Evolutionary conservation across 129 eudicot genomes (phyloP).

Genomic region (Artemisia tridentata): DNA sequence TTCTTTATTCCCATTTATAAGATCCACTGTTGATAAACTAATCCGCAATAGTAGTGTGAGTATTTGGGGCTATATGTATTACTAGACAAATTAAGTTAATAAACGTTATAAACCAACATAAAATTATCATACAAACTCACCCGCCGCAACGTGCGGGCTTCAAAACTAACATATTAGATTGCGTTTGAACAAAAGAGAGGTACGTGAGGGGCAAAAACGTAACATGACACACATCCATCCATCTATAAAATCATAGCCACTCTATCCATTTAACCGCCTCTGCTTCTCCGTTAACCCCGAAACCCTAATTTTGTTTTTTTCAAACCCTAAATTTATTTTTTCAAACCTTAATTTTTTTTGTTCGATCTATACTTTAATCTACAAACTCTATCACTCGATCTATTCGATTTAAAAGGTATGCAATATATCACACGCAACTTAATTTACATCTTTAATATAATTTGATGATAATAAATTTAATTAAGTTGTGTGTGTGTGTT

Average conservation of each 20-base stretch:
- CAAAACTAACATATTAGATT: no score
- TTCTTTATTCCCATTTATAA: no score
- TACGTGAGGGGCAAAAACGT: constrained; percentile 6
- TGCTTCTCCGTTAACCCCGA: constrained; percentile 20
- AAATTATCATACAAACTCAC: no score
- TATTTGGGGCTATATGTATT: no score
- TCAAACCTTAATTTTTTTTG: not conserved
- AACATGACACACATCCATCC: not conserved
- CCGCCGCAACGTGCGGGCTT: no score
- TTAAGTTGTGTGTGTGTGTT: not conserved
- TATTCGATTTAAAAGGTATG: not conserved
- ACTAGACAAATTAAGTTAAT: no score
- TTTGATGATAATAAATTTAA: not conserved
- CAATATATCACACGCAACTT: no score
- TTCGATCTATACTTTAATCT: not conserved
- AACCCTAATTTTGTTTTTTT: constrained; percentile 31
- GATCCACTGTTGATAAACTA: no score
- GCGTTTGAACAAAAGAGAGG: not conserved
- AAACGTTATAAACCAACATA: no score
- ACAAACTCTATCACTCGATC: not conserved
- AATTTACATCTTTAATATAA: no score
- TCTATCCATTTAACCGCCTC: constrained; percentile 5
- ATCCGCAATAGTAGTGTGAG: no score
- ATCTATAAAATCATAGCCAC: constrained; percentile 11
- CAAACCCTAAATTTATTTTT: constrained; percentile 7